Evolutionary conservation across 345 rosid species (phyloP), one percentile per base, ranked within the genome.

Genomic region (Nasturtium officinale): DNA sequence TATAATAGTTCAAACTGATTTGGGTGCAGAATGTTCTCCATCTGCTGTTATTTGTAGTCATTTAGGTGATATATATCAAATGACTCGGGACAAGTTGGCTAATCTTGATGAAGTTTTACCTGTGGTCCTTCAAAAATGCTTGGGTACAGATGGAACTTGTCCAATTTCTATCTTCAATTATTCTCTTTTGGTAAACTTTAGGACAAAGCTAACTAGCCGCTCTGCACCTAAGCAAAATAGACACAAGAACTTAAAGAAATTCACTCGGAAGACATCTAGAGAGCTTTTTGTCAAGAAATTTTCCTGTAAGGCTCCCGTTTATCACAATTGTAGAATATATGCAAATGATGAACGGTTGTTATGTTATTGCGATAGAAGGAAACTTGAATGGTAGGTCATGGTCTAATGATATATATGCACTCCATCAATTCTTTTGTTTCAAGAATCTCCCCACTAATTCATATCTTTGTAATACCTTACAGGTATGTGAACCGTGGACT

Each of bases 281-380:
- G 84, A 87, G 60, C 81, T 87, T 56, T 95, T 95, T 70, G 96
- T 91, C 64, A 85, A 88, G 77, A 95, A 91, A 54, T 90, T 95
- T 81, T 91, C 99, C 38, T 91, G 99, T 89, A 95, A 95, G 77
- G 79, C 98, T 83, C 98, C 96, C 1, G 99, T 90, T 48, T 95
- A 95, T 75, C 97, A 91, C 79, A 91, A 95, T 61, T 95, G 96
- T 77, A 83, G 96, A 86, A 91, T 95, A 80, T 95, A 81, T 71
- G 98, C 99, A 61, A 87, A 84, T 69, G 99, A 95, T 84, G 98
- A 93, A 13, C 83, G 96, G 45, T 67, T 95, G 74, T 90, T 95
- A 78, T 95, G 99, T 79, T 91, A 95, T 61, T 95, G 97, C 70
- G 99, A 95, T 68, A 86, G 76, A 15, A 84, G 86, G 77, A 95